Base-by-base conservation (phyloP, 2,329 filamentous ascomycete species). In the Epichloe glyceriae region DNA sequence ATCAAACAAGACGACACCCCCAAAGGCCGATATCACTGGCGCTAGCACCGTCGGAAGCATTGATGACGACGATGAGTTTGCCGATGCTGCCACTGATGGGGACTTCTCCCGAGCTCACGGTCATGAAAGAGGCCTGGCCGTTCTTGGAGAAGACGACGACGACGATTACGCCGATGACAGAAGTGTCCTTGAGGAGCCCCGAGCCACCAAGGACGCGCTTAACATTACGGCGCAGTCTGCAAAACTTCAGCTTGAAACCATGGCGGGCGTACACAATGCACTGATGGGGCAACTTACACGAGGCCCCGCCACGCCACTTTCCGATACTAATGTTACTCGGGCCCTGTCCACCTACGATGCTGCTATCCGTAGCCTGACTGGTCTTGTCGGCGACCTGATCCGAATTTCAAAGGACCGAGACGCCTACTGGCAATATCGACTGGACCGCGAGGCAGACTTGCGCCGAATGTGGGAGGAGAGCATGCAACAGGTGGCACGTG, bases 391-490 rank as follows among this genome's bases (percentile, higher is more conserved):
- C 19, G 89, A 96, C 64, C 74, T 98, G 8, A 73, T 96, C 45
- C 88, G 90, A 47, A 97, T 98, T 61, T 91, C 90, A 8, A 84
- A 86, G 60, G 93, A 98, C 63, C 85, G 94, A 48, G 93, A 98
- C 67, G 83, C 88, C 0, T 95, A 95, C 65, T 98, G 93, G 93
- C 91, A 97, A 66, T 94, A 95, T 64, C 83, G 90, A 14, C 74
- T 98, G 40, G 90, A 95, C 58, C 84, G 89, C 50, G 93, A 98
- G 69, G 83, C 84, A 42, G 88, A 95, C 63, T 85, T 97, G 70
- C 82, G 93, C 38, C 84, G 87, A 53, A 87, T 98, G 81, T 98
- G 93, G 93, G 93, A 98, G 68, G 93, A 98, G 61, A 97, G 90
- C 68, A 96, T 98, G 93, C 89, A 93, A 10, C 83, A 90, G 60